Base-by-base conservation (phyloP, 1,139 yeast genomes). In the Diutina sp. region DNA sequence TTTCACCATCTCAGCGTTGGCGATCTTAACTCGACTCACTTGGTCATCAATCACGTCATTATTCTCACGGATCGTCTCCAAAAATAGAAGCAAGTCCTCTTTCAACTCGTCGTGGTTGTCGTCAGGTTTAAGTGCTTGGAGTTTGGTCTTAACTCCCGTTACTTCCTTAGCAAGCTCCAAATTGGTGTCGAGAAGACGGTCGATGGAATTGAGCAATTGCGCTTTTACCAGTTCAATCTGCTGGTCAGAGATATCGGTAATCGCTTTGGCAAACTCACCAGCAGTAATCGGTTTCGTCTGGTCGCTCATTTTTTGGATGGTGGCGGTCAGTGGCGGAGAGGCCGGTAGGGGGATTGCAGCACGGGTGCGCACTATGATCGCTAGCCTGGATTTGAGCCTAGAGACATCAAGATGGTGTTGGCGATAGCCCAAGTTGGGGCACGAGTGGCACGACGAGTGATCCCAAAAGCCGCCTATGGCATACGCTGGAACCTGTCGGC, bases 61-160 rank as follows among this genome's bases (percentile, higher is more conserved):
- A 60, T 76, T 76, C 58, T 76, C 80, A 28, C 60, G 60, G 6
- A 74, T 65, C 4, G 76, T 65, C 12, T 68, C 71, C 18, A 58
- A 54, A 60, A 70, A 75, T 28, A 75, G 60, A 21, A 59, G 55
- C 18, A 63, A 57, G 59, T 73, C 78, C 21, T 64, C 67, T 11
- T 47, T 51, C 6, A 50, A 32, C 7, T 50, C 53, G 18, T 50
- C 53, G 21, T 50, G 53, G 21, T 9, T 16, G 8, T 30, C 53
- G 6, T 50, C 53, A 4, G 53, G 29, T 18, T 30, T 30, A 4
- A 50, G 32, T 4, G 32, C 18, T 5, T 7, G 12, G 8, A 50
- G 32, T 6, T 50, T 30, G 14, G 8, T 6, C 28, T 16, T n/a
- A 1, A 50, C 44, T 50, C 16, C 32, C 14, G 21, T 32, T 2